phyloP scores from a whole-genome alignment of 2,329 filamentous ascomycete genomes.

The Fusarium drepaniforme region DNA sequence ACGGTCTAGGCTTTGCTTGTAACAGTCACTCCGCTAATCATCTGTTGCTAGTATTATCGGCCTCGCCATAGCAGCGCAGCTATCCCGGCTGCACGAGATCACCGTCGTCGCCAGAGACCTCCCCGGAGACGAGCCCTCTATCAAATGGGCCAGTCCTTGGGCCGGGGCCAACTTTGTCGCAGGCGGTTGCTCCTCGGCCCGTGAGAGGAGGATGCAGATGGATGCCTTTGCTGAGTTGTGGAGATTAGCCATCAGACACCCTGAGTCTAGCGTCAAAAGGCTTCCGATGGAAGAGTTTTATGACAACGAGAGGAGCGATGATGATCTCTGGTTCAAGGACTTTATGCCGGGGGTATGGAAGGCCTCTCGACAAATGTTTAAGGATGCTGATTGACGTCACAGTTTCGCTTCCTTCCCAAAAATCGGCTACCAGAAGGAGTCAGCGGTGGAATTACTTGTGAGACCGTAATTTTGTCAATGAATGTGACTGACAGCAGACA shows the following conservation, averaged over 20 bases:
- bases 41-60: slow-evolving; percentile 4
- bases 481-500: neutral
- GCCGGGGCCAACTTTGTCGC: slow-evolving; percentile 8
- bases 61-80: slow-evolving; percentile 7
- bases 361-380: neutral
- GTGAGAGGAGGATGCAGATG: slow-evolving; percentile 10
- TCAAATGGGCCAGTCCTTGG: slow-evolving; percentile 13
- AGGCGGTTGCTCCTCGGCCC: neutral
- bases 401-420: slow-evolving; percentile 5
- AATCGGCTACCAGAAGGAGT: slow-evolving; percentile 5
- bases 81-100: slow-evolving; percentile 3
- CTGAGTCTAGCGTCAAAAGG: slow-evolving; percentile 8
- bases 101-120: slow-evolving; percentile 9
- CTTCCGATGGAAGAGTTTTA: slow-evolving; percentile 18
- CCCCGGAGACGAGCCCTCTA: neutral
- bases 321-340: slow-evolving; percentile 22
- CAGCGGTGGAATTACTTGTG: slow-evolving; percentile 1
- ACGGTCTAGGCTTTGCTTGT: neutral
- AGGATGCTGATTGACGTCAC: neutral
- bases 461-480: neutral
- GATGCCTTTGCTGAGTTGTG: slow-evolving; percentile 4
- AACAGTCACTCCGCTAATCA: neutral
- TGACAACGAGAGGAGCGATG: slow-evolving; percentile 1
- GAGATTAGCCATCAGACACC: neutral
- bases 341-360: slow-evolving; percentile 8